Evolutionary conservation across 768 basidiomycete species (phyloP), one percentile per base, ranked within the genome.

Genomic region (Hydnum rufescens): DNA sequence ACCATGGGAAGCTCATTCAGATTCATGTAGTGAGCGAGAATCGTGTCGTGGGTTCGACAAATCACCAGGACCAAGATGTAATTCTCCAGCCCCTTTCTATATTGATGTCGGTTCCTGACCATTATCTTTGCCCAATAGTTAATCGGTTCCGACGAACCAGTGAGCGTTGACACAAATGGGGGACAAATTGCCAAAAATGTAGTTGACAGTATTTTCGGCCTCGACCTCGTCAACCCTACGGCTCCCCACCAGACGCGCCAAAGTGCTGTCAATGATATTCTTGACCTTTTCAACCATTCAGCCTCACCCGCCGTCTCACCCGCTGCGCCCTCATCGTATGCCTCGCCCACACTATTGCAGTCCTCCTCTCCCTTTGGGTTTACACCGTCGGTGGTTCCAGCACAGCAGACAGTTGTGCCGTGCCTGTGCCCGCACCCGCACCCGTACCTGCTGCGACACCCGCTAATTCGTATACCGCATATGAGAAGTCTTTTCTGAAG

Each of bases 161-260:
- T n/a, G n/a, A n/a, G n/a, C n/a, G n/a, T n/a, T n/a, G n/a, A n/a
- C n/a, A n/a, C n/a, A n/a, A n/a, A n/a, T n/a, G n/a, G n/a, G n/a
- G n/a, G n/a, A n/a, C 75, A 77, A 59, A 76, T 71, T 51, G 85
- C 82, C 53, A 82, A 92, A 62, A 87, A 89, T 60, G 74, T 96
- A 2, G 77, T 99, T 5, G 84, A 82, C 0, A 88, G 92, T 59
- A 90, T 99, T 53, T 97, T 97, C n/a, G n/a, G n/a, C n/a, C n/a
- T n/a, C n/a, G n/a, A n/a, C n/a, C n/a, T n/a, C n/a, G n/a, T n/a
- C n/a, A n/a, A n/a, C n/a, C n/a, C n/a, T n/a, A n/a, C 30, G 55
- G 59, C 18, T 4, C 29, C 72, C 5, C 53, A 71, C 23, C 30
- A 66, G 23, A 36, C 68, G 1, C 68, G 75, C 46, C 71, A 74